Evolutionary conservation across 2,329 filamentous ascomycete species (phyloP), one percentile per base, ranked within the genome.

Genomic region (Exophiala lecanii-corni): DNA sequence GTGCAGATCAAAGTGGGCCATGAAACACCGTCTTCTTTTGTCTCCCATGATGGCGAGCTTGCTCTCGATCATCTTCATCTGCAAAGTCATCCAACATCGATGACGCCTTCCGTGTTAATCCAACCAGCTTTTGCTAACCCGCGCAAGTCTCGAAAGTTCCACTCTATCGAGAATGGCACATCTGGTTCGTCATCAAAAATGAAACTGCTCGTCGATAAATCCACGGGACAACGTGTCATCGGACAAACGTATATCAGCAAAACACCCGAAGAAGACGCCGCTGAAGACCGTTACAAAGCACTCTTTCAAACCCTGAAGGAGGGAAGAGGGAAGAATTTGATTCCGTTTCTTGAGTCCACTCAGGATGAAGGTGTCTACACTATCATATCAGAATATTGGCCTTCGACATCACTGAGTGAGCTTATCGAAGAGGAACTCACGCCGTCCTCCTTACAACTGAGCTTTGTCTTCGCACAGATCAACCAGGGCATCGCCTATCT

Each of bases 301-400:
- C 30, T 33, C 30, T 33, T 33, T 13, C 5, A 33, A 33, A 33
- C n/a, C 30, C 30, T 33, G 5, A 33, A 13, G 5, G 30, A 5
- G n/a, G 30, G 30, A 33, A 33, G 30, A 5, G 30, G n/a, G 30
- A 33, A 33, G n/a, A 33, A 33, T 33, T 13, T 33, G 30, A 33
- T 33, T 13, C 30, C 30, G 5, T 33, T 33, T 33, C 30, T 33
- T 5, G 30, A 33, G 30, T 33, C 30, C n/a, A 13, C n/a, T n/a
- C n/a, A n/a, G 35, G 35, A 38, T 21, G 35, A 25, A 38, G 10
- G 18, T 21, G 5, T 3, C 35, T 21, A 21, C 10, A 38, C 21
- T 4, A 38, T 38, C 35, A 38, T 38, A 38, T 38, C 35, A 38
- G 35, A 38, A 38, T 38, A 38, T 25, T 38, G n/a, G 13, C 13